Percentiles rank a stretch among this genome's conserved stretches.
These are phyloP conservation scores for Phytophthora multivora DNA, from an alignment of 352 stramenopile genomes.

Conservation along the genomic window DNA sequence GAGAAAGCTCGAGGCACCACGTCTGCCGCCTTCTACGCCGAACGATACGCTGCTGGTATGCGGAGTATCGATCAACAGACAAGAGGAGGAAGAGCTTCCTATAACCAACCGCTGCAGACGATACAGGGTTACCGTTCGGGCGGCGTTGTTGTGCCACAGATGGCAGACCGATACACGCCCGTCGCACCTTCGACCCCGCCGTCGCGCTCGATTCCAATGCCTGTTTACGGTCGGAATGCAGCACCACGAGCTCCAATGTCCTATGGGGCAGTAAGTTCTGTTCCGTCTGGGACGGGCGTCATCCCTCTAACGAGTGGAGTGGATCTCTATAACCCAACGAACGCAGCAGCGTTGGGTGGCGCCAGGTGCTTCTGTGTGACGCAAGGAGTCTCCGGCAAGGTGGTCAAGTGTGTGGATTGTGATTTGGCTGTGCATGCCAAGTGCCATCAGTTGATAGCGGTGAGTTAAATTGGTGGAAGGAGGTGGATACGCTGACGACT, in stretches of 20 bases:
- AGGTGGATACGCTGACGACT: neutral
- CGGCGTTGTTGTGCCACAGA: neutral
- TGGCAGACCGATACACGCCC: conserved; percentile 5
- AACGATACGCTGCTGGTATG: conserved; percentile 50
- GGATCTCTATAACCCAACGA: conserved; percentile 43
- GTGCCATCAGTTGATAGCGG: conserved; percentile 72
- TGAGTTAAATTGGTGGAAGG: conserved; percentile 15
- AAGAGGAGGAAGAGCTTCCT: conserved; percentile 9
- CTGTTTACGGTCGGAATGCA: conserved; percentile 17
- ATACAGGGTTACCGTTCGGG: conserved; percentile 5
- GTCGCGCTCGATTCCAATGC: conserved; percentile 15
- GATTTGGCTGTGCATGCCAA: conserved; percentile 72
- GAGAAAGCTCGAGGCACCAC: conserved; percentile 55
- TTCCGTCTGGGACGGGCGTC: conserved; percentile 15
- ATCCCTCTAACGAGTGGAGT: conserved; percentile 32
- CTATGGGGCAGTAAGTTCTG: conserved; percentile 11
- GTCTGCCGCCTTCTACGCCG: conserved; percentile 61
- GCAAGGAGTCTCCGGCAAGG: conserved; percentile 38
- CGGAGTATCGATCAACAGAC: conserved; percentile 58
- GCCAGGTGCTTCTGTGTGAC: conserved; percentile 69
- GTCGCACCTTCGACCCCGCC: conserved; percentile 16
- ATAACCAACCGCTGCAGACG: conserved; percentile 1
- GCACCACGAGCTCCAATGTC: neutral
- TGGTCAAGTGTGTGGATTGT: conserved; percentile 61
- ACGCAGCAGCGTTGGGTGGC: conserved; percentile 34